Evolutionary conservation across 2,329 filamentous ascomycete genomes (phyloP).

Genomic region (Fusarium tupiense): DNA sequence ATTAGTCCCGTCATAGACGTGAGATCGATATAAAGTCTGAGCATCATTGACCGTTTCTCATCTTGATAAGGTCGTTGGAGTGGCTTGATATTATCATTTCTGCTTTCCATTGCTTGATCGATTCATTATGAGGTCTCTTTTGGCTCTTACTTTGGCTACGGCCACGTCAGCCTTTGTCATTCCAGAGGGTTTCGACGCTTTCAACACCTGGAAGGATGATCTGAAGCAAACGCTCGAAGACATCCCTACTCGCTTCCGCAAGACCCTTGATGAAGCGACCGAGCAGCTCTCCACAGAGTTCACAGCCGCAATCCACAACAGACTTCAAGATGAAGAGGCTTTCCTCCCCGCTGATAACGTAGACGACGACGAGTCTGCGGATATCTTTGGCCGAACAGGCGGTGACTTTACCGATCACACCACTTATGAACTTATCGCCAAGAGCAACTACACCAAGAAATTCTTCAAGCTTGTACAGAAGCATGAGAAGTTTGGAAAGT

Average conservation of each 20-base stretch:
- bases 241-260: constrained; percentile 1
- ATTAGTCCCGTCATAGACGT: background rate
- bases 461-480: constrained; percentile 80
- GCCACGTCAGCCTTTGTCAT: constrained; percentile 37
- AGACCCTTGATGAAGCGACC: constrained; percentile 18
- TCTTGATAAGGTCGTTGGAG: background rate
- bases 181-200: constrained; percentile 8
- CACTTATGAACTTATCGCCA: constrained; percentile 81
- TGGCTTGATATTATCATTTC: background rate
- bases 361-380: background rate
- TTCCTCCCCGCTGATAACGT: background rate
- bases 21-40: constrained; percentile 6
- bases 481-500: constrained; percentile 74
- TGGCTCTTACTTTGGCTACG: constrained; percentile 31
- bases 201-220: constrained; percentile 15
- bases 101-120: background rate
- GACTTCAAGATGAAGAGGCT: constrained; percentile 14
- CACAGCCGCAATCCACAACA: constrained; percentile 12
- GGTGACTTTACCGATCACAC: constrained; percentile 70
- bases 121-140: constrained; percentile 31
- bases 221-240: constrained; percentile 15
- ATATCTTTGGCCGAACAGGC: constrained; percentile 14
- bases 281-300: constrained; percentile 30
- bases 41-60: constrained; percentile 24
- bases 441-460: constrained; percentile 79